Evolutionary conservation across 1,139 yeast genomes (phyloP), one percentile per base, ranked within the genome.

Genomic region (Tardiomyces blankii): DNA sequence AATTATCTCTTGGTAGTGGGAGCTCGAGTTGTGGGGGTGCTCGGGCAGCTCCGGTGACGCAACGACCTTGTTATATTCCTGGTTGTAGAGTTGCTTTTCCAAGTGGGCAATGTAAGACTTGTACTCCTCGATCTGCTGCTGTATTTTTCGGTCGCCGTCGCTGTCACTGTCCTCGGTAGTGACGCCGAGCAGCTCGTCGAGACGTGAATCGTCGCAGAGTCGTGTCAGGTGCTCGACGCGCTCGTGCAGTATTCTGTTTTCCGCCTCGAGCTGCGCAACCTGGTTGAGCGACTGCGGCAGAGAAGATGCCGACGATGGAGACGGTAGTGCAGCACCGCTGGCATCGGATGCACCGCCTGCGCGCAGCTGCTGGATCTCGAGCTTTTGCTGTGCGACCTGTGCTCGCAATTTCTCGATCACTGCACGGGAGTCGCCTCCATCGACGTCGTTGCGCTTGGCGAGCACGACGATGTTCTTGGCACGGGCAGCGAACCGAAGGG

Each of bases 401-500:
- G 58, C 58, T 46, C 60, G 61, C 27, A 56, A 50, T 44, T 56
- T 49, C 42, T 53, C 63, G 30, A 54, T 50, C 2, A 49, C 50
- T n/a, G 41, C 47, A 3, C 18, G 39, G 21, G 39, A 19, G 16
- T 42, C 46, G 18, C 49, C 55, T 18, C 49, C 55, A 14, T 52
- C 44, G 3, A 62, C 62, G 33, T 58, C 62, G 48, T 61, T 79
- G 49, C 76, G 77, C 49, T 75, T 75, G 7, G 86, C 95, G 47
- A 72, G 74, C 52, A 88, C 74, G 11, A 79, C 73, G 44, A 88
- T 80, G 61, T 88, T 88, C 58, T 88, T 89, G 1, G 97, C 97
- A 49, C 96, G 71, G 0, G 95, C 87, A 0, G 96, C 97, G 68
- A 89, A 91, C 47, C 97, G 68, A 33, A 91, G 70, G 0, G 97